Evolutionary conservation across 169 alveolate species (phyloP).

Genomic region (Plasmodium chabaudi): DNA sequence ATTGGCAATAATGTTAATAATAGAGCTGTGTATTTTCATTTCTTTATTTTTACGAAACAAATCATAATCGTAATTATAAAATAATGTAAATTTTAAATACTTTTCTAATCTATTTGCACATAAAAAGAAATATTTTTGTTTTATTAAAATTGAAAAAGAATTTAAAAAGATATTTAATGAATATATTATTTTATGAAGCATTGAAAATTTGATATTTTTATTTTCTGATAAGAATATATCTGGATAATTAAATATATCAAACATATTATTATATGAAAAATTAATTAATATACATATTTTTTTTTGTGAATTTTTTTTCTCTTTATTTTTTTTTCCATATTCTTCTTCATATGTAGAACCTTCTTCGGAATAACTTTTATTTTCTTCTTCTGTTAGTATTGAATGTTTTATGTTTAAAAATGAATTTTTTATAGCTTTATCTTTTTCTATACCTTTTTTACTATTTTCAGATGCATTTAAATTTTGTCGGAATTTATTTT

Average conservation of each 20-base stretch:
- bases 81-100: conserved; percentile 29
- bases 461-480: conserved; percentile 35
- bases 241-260: conserved; percentile 74
- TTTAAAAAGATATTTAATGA: conserved; percentile 40
- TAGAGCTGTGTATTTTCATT: no score
- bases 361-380: not conserved
- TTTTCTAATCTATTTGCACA: conserved; percentile 27
- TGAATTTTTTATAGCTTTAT: conserved; percentile 34
- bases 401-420: conserved; percentile 52
- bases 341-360: conserved; percentile 43
- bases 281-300: conserved; percentile 67
- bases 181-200: conserved; percentile 46
- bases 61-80: conserved; percentile 13
- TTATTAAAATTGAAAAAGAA: conserved; percentile 60
- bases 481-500: conserved; percentile 48
- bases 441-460: conserved; percentile 30
- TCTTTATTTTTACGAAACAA: not conserved
- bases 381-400: conserved; percentile 31
- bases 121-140: conserved; percentile 53
- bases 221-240: conserved; percentile 22
- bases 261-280: conserved; percentile 74
- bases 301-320: not conserved
- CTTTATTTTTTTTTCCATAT: conserved; percentile 31
- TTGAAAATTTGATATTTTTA: conserved; percentile 43
- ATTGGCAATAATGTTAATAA: no score